These are phyloP conservation scores for Diversispora epigaea DNA, from an alignment of 192 early-diverging fungal genomes.

Conservation along the genomic window DNA sequence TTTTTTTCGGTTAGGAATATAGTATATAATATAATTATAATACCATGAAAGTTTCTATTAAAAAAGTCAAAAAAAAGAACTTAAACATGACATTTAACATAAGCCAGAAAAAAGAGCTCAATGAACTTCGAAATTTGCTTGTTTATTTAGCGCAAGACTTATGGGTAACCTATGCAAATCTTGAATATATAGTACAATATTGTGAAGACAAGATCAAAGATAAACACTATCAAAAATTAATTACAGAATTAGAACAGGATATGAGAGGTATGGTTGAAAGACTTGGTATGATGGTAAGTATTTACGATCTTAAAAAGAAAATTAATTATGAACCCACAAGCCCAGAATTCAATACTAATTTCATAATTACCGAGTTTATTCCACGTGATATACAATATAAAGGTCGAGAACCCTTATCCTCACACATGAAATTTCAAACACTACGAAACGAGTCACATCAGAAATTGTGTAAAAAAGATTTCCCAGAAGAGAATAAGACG, in stretches of 20 bases:
- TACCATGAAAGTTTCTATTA: too few species aligned
- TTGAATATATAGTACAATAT: conserved; percentile 14
- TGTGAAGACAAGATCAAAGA: conserved; percentile 16
- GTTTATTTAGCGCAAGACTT: conserved; percentile 1
- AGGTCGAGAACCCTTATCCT: background rate
- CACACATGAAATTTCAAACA: conserved; percentile 1
- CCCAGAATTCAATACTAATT: conserved; percentile 1
- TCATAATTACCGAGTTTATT: background rate
- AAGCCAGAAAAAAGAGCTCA: background rate
- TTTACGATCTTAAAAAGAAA: conserved; percentile 4
- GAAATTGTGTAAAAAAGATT: conserved; percentile 1
- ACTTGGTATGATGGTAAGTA: conserved; percentile 6
- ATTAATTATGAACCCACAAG: conserved; percentile 4
- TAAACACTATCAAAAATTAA: conserved; percentile 5
- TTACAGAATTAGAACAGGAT: conserved; percentile 9
- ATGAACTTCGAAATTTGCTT: background rate
- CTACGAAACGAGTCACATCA: background rate
- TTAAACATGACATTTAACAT: background rate
- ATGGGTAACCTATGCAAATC: conserved; percentile 16
- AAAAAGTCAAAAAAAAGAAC: too few species aligned
- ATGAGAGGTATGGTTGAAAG: conserved; percentile 18
- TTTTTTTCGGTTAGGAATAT: too few species aligned
- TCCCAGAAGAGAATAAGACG: too few species aligned
- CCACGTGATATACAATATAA: conserved; percentile 12
- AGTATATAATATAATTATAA: too few species aligned